Conservation (phyloP, 805 yeast species). For the Candida montana region DNA sequence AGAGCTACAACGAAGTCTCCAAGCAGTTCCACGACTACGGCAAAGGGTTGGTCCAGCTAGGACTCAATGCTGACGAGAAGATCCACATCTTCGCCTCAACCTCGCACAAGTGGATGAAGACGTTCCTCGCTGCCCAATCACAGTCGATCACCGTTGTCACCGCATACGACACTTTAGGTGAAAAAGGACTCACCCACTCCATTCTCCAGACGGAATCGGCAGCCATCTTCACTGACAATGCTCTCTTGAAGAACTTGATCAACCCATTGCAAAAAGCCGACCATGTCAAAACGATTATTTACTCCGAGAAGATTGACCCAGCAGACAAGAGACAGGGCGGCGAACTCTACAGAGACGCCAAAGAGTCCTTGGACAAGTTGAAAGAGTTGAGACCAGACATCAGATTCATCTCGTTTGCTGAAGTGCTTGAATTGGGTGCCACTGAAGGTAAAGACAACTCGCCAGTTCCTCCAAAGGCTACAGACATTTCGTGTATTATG, state of each 20-base stretch:
- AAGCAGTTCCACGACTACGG: slow-evolving; percentile 50
- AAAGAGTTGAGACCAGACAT: slow-evolving; percentile 71
- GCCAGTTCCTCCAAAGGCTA: slow-evolving; percentile 38
- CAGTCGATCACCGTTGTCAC: slow-evolving; percentile 87
- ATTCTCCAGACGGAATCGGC: slow-evolving; percentile 73
- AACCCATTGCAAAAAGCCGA: slow-evolving; percentile 66
- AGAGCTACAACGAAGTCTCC: slow-evolving; percentile 54
- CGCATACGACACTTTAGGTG: slow-evolving; percentile 94
- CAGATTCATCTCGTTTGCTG: slow-evolving; percentile 57
- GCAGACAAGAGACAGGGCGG: slow-evolving; percentile 64
- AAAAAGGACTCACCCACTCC: slow-evolving; percentile 81
- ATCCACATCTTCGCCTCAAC: slow-evolving; percentile 87
- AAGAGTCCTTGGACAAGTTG: slow-evolving; percentile 53
- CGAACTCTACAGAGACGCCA: slow-evolving; percentile 51
- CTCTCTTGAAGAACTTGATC: slow-evolving; percentile 58
- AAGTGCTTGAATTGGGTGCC: slow-evolving; percentile 60
- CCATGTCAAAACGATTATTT: slow-evolving; percentile 62
- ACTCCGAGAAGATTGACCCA: slow-evolving; percentile 55
- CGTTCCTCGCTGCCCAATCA: slow-evolving; percentile 69
- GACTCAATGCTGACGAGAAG: slow-evolving; percentile 61
- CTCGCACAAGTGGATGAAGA: slow-evolving; percentile 85
- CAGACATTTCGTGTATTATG: slow-evolving; percentile 57
- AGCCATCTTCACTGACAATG: slow-evolving; percentile 81
- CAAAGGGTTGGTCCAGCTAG: slow-evolving; percentile 70
- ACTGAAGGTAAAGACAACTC: slow-evolving; percentile 34